These are phyloP conservation scores for Rhododendron henanense DNA, from an alignment of 148 eudicot genomes.

Conservation along the genomic window DNA sequence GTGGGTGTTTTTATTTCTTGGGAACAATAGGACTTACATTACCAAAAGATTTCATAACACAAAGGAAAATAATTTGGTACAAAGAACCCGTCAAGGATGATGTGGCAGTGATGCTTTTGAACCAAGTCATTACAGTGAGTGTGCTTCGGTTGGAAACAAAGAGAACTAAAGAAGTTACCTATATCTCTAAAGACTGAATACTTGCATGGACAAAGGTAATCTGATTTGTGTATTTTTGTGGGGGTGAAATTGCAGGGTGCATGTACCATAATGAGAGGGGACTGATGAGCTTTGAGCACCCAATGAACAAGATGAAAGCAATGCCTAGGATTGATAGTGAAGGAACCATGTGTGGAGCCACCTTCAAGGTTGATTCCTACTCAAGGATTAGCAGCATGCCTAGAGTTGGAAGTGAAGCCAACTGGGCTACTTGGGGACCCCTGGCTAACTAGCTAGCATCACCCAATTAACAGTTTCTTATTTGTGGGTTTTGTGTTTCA, in stretches of 20 bases:
- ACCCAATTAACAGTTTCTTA: background rate
- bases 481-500: background rate
- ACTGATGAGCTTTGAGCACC: conserved; percentile 73
- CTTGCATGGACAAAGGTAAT: background rate
- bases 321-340: conserved; percentile 95
- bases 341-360: conserved; percentile 80
- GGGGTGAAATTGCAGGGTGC: conserved; percentile 48
- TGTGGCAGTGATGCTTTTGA: background rate
- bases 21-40: background rate
- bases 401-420: conserved; percentile 79
- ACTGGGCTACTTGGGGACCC: conserved; percentile 59
- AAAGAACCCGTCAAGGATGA: background rate
- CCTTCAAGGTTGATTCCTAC: conserved; percentile 63
- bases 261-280: conserved; percentile 79
- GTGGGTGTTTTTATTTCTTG: background rate
- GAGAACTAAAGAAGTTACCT: background rate
- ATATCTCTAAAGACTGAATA: background rate
- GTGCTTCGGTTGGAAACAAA: background rate
- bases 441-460: conserved; percentile 4
- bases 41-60: background rate
- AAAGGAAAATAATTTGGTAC: background rate
- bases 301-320: conserved; percentile 75
- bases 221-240: background rate
- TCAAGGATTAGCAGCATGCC: conserved; percentile 69
- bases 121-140: background rate